These are phyloP conservation scores for Conticribra weissflogii DNA, from an alignment of 108 stramenopile genomes.

Conservation along the genomic window DNA sequence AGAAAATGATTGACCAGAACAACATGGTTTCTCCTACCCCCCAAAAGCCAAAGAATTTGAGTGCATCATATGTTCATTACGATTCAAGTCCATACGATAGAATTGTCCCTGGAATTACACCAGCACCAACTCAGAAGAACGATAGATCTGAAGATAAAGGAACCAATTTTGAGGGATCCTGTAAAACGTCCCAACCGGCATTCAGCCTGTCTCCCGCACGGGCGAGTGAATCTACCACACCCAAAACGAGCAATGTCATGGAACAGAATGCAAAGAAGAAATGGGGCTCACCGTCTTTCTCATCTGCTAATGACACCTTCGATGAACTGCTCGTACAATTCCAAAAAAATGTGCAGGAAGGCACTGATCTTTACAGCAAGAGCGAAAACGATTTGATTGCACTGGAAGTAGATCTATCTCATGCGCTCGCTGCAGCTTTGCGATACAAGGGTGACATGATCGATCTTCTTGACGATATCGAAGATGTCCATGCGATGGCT, in stretches of 20 bases:
- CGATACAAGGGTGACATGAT: constrained; percentile 48
- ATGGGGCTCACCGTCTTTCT: background rate
- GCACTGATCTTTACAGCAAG: constrained; percentile 34
- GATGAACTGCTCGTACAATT: constrained; percentile 45
- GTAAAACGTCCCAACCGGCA: background rate
- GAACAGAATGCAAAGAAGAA: background rate
- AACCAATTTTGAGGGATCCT: no score
- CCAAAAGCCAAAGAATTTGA: background rate
- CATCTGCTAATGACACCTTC: constrained; percentile 21
- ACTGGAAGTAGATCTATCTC: constrained; percentile 46
- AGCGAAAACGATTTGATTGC: constrained; percentile 40
- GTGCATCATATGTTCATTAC: background rate
- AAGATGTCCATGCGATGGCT: constrained; percentile 14
- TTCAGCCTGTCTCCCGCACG: constrained; percentile 23
- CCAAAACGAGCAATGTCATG: constrained; percentile 39
- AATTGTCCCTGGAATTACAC: background rate
- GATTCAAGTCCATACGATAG: background rate
- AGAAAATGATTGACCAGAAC: background rate
- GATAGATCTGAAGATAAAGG: background rate
- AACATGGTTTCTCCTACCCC: background rate
- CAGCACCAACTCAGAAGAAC: background rate
- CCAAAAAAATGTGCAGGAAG: constrained; percentile 28
- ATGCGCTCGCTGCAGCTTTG: constrained; percentile 36
- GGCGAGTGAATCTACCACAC: constrained; percentile 15
- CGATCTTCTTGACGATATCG: constrained; percentile 44